Conservation (phyloP, 148 eudicot genomes). For the Chenopodium formosanum region DNA sequence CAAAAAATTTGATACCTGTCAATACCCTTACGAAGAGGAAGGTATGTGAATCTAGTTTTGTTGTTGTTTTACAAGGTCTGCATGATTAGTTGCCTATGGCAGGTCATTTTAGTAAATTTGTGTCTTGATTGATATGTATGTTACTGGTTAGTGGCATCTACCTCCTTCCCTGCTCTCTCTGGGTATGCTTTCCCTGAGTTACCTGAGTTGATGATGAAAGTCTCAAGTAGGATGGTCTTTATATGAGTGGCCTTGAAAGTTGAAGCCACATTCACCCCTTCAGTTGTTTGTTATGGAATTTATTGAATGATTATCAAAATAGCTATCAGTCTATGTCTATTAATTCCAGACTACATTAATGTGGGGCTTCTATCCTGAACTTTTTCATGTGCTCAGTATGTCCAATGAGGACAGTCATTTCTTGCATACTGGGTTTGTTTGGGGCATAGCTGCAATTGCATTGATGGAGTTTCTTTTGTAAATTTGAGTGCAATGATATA, state of each 20-base stretch:
- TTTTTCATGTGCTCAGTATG: background rate
- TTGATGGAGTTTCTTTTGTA: background rate
- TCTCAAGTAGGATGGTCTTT: background rate
- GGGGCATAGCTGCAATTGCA: background rate
- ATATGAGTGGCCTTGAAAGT: background rate
- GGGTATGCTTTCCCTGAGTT: background rate
- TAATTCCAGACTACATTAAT: background rate
- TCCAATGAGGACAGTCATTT: background rate
- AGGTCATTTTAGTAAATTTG: background rate
- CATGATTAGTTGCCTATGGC: background rate
- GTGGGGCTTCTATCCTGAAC: background rate
- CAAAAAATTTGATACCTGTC: slow-evolving; percentile 88
- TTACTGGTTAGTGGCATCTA: background rate
- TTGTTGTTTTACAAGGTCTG: slow-evolving; percentile 1
- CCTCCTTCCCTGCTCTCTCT: background rate
- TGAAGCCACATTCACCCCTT: background rate
- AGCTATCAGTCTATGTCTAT: background rate
- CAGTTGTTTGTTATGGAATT: background rate
- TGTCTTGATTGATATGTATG: background rate
- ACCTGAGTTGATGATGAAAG: background rate
- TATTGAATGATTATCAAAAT: background rate
- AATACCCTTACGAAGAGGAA: slow-evolving; percentile 96
- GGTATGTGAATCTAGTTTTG: slow-evolving; percentile 37
- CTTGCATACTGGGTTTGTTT: background rate
- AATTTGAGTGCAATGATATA: background rate